These are phyloP conservation scores for Yamadazyma kanchanaburiensis DNA, from an alignment of 1,139 yeast species.

Conservation along the genomic window DNA sequence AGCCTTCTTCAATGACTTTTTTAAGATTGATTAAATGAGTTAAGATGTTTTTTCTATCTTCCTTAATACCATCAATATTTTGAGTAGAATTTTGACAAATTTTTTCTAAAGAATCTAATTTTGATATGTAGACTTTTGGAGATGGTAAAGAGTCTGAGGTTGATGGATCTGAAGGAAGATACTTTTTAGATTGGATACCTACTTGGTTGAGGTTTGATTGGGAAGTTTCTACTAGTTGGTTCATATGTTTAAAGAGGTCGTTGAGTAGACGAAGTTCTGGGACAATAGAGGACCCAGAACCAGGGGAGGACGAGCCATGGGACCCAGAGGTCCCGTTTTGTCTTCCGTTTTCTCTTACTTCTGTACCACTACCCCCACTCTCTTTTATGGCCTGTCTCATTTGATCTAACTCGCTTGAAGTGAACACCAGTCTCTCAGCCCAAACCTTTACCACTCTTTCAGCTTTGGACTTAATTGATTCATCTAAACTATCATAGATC, in stretches of 20 bases:
- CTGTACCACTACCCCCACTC: slow-evolving; percentile 1
- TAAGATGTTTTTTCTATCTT: slow-evolving; percentile 37
- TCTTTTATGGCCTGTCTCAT: slow-evolving; percentile 35
- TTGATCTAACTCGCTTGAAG: slow-evolving; percentile 36
- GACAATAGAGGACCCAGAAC: slow-evolving; percentile 16
- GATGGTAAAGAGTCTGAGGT: slow-evolving; percentile 49
- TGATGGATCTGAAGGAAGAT: slow-evolving; percentile 39
- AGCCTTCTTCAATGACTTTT: slow-evolving; percentile 37
- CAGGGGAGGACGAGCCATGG: background rate
- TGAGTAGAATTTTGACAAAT: slow-evolving; percentile 34
- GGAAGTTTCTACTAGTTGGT: slow-evolving; percentile 25
- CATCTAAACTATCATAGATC: slow-evolving; percentile 33
- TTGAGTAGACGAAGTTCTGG: slow-evolving; percentile 40
- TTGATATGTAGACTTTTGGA: slow-evolving; percentile 46
- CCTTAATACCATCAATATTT: slow-evolving; percentile 36
- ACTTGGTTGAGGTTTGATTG: slow-evolving; percentile 42
- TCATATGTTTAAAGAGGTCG: slow-evolving; percentile 28
- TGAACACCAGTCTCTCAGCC: slow-evolving; percentile 65
- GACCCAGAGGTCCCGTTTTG: background rate
- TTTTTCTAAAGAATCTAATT: slow-evolving; percentile 42
- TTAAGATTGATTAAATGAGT: slow-evolving; percentile 41
- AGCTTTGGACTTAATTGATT: slow-evolving; percentile 50
- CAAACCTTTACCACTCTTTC: slow-evolving; percentile 69
- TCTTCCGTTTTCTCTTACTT: background rate
- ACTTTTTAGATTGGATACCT: slow-evolving; percentile 40